A percentile compares a stretch with the other conserved stretches of the same genome.
phyloP scores from a whole-genome alignment of 2,329 filamentous ascomycete genomes.

The Coniochaeta prunicola region DNA sequence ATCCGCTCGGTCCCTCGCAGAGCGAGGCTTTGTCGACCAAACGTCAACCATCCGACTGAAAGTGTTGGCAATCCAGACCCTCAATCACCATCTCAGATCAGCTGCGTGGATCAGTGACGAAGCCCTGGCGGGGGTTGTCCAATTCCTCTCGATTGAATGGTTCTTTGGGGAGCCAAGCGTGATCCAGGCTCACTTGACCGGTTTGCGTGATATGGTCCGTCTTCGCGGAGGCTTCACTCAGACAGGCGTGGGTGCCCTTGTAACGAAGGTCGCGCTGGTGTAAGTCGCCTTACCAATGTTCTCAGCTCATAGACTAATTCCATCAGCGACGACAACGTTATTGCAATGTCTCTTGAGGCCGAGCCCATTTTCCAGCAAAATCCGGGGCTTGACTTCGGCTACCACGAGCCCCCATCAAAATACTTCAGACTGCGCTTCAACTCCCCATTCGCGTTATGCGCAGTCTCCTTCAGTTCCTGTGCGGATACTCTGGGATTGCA shows the following conservation, averaged over 20 bases:
- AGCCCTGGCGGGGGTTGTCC: conserved; percentile 34
- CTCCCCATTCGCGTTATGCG: conserved; percentile 30
- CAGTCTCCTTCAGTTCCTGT: conserved; percentile 28
- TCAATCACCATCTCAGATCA: conserved; percentile 34
- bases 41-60: conserved; percentile 30
- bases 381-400: conserved; percentile 26
- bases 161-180: conserved; percentile 38
- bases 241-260: conserved; percentile 31
- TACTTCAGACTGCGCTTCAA: conserved; percentile 32
- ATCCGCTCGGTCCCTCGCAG: conserved; percentile 37
- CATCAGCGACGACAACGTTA: conserved; percentile 33
- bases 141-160: conserved; percentile 39
- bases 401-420: conserved; percentile 25
- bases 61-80: conserved; percentile 29
- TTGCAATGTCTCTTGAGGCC: conserved; percentile 36
- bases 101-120: conserved; percentile 27
- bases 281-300: conserved; percentile 17
- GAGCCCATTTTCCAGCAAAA: conserved; percentile 29
- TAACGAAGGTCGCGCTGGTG: conserved; percentile 36
- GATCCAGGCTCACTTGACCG: conserved; percentile 33
- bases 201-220: conserved; percentile 33
- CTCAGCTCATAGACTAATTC: neutral
- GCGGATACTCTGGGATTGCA: conserved; percentile 28
- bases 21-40: conserved; percentile 33
- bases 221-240: conserved; percentile 31